phyloP scores from a whole-genome alignment of 2,329 filamentous ascomycete genomes.

The Epichloe sp. region DNA sequence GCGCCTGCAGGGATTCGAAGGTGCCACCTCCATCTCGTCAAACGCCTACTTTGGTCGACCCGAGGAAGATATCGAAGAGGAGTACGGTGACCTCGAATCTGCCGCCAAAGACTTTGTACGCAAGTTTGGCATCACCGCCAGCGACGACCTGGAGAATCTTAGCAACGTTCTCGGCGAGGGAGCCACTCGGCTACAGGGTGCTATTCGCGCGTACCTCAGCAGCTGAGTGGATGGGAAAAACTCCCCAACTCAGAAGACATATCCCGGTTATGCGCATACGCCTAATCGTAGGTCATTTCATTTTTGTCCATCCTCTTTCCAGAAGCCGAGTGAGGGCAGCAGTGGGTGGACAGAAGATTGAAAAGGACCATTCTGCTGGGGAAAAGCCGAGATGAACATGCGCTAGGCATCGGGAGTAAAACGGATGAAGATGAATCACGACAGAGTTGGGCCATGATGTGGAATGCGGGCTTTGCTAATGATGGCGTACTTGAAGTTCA shows the following conservation, averaged over 20 bases:
- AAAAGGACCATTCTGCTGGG: not conserved
- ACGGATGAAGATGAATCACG: conserved; percentile 6
- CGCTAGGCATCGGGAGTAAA: not conserved
- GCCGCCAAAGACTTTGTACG: conserved; percentile 93
- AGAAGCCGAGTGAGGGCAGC: no score
- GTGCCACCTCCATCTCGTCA: conserved; percentile 80
- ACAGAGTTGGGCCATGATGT: conserved; percentile 11
- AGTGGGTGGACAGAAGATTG: not conserved
- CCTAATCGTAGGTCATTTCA: no score
- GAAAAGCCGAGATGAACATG: not conserved
- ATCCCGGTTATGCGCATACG: no score
- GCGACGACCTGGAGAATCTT: conserved; percentile 89
- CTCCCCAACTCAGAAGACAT: no score
- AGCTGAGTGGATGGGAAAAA: conserved; percentile 25
- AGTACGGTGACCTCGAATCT: conserved; percentile 83
- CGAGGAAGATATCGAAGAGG: conserved; percentile 67
- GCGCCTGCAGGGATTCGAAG: conserved; percentile 83
- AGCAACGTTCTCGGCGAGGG: conserved; percentile 74
- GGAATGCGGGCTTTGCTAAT: conserved; percentile 1
- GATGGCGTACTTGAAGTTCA: conserved; percentile 18
- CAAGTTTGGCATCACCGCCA: conserved; percentile 88
- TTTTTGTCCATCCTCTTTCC: no score
- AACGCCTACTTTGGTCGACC: conserved; percentile 96
- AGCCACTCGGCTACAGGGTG: conserved; percentile 68
- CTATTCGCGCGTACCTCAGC: conserved; percentile 51